These are phyloP conservation scores for Cryptococcus floricola DNA, from an alignment of 1,284 basidiomycete species.

Conservation along the genomic window DNA sequence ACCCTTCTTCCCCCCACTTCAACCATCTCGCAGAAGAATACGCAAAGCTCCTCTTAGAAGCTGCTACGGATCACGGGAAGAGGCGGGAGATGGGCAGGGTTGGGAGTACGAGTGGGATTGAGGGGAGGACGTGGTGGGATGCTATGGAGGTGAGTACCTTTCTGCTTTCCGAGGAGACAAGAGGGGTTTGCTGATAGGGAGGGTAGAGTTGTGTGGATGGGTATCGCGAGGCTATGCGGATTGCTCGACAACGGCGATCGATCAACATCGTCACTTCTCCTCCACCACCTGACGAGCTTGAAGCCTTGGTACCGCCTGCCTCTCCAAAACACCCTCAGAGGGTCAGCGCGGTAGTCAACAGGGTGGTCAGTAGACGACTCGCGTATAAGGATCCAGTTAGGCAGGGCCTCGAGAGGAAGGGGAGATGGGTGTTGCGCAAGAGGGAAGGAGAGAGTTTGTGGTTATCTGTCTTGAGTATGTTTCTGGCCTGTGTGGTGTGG, in stretches of 20 bases:
- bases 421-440: too few relatives aligned
- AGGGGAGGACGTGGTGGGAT: constrained; percentile 55
- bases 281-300: constrained; percentile 2
- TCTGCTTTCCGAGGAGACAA: not conserved
- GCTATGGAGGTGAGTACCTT: constrained; percentile 52
- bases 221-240: constrained; percentile 50
- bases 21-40: constrained; percentile 48
- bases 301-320: too few relatives aligned
- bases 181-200: not conserved
- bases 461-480: too few relatives aligned
- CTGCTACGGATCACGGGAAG: constrained; percentile 42
- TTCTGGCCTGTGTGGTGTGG: too few relatives aligned
- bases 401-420: too few relatives aligned
- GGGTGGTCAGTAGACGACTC: too few relatives aligned
- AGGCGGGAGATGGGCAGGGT: constrained; percentile 50
- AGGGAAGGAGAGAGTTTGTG: too few relatives aligned
- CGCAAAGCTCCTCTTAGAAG: constrained; percentile 49
- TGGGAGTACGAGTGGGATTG: constrained; percentile 48
- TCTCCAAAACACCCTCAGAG: too few relatives aligned
- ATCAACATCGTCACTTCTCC: constrained; percentile 4
- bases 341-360: too few relatives aligned
- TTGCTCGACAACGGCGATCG: constrained; percentile 13
- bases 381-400: too few relatives aligned
- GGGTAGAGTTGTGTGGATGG: constrained; percentile 52
- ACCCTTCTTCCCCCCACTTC: constrained; percentile 44